phyloP scores from a whole-genome alignment of 2,329 filamentous ascomycete species.

The Alternaria angustiovoidea region DNA sequence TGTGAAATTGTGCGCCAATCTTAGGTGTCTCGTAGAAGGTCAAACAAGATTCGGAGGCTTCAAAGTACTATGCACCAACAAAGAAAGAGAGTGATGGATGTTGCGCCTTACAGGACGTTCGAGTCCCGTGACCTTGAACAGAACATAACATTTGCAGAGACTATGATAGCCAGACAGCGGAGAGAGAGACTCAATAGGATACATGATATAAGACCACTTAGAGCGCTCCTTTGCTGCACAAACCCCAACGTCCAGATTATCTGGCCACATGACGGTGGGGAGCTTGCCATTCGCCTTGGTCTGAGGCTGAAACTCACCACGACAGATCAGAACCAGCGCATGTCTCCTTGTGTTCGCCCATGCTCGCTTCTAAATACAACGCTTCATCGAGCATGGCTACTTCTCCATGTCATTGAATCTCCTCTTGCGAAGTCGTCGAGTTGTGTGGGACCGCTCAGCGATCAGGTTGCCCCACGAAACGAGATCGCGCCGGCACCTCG shows the following conservation, averaged over 20 bases:
- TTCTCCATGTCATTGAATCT: background rate
- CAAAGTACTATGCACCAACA: too few relatives aligned
- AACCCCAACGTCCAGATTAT: background rate
- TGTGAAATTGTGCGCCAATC: too few relatives aligned
- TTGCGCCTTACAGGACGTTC: too few relatives aligned
- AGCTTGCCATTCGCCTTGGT: background rate
- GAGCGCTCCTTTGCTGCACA: background rate
- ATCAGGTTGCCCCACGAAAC: background rate
- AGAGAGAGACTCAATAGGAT: fast-evolving
- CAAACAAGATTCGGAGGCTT: too few relatives aligned
- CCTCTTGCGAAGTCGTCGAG: background rate
- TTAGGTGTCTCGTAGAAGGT: too few relatives aligned
- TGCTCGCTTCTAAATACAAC: background rate
- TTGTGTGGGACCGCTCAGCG: background rate
- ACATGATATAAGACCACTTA: fast-evolving
- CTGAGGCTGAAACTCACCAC: background rate
- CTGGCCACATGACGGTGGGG: background rate
- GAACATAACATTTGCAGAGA: too few relatives aligned
- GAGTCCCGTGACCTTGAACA: too few relatives aligned
- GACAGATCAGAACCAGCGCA: background rate
- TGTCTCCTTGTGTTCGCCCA: background rate
- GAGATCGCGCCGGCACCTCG: background rate
- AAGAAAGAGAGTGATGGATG: too few relatives aligned
- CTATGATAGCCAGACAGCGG: background rate
- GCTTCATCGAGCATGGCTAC: background rate